Base-by-base conservation (phyloP, 257 asterid genomes). In the Henckelia pumila region DNA sequence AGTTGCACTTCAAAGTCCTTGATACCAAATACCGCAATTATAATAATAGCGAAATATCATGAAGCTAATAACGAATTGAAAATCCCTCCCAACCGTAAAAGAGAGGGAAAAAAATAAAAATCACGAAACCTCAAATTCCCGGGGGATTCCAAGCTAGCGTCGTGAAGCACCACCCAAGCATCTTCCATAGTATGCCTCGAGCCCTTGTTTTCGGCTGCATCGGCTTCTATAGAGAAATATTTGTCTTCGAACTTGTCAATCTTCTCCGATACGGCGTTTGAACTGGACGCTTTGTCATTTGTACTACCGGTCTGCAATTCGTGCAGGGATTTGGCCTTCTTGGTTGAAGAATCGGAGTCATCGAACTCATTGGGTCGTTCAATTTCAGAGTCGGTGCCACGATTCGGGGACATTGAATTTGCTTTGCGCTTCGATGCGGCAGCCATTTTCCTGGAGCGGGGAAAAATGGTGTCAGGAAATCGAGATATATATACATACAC, bases 161-260 rank as follows among this genome's bases (percentile, higher is more conserved):
- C 91, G 29, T 52, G 83, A 75, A 88, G 93, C 66, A 88, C 81
- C 21, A 86, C 84, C 83, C 88, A 85, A 71, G 93, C 87, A 71
- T 91, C 97, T 75, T 91, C 97, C 96, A 91, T 91, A 8, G 86
- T 59, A 69, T 85, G 94, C 40, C 96, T 81, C 20, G 86, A 82
- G 29, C 97, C 97, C 66, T 81, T 88, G 76, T 91, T 96, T 75
- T 91, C 97, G 56, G 97, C 95, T 11, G 85, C 96, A 69, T 84
- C 89, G 61, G 95, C 96, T 75, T 91, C 93, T 17, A 91, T 60
- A 7, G 64, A 65, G 35, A 79, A 80, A 35, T 59, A 29, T 56
- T 29, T 52, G 19, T 14, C 52, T 11, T 44, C 52, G n/a, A 16
- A 3, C 7, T 44, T 44, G 8, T 69, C 69, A 57, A 22, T 63